Evolutionary conservation across 2,329 filamentous ascomycete genomes (phyloP).

Genomic region (Fusarium coffeatum): DNA sequence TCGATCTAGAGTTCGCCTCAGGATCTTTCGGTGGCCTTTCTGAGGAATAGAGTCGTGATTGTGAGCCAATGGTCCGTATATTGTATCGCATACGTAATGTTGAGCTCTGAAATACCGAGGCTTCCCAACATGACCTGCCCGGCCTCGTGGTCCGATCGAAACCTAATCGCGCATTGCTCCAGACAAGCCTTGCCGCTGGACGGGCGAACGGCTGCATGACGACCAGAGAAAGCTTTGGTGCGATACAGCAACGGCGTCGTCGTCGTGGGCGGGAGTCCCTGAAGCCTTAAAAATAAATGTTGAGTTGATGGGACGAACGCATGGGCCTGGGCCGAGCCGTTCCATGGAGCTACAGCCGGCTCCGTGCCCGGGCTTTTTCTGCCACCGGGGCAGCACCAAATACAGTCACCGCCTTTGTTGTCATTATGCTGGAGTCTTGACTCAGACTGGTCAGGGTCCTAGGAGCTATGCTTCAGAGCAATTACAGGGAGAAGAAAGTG

Average conservation of each 20-base stretch:
- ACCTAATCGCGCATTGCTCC: constrained; percentile 46
- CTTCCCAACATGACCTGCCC: constrained; percentile 32
- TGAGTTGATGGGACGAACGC: constrained; percentile 34
- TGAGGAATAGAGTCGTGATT: constrained; percentile 45
- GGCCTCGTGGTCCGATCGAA: constrained; percentile 40
- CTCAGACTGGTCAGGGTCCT: constrained; percentile 19
- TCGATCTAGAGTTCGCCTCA: constrained; percentile 24
- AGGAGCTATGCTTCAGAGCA: constrained; percentile 7
- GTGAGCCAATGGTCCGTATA: constrained; percentile 38
- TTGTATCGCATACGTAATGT: constrained; percentile 40
- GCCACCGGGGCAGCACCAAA: constrained; percentile 29
- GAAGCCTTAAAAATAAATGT: constrained; percentile 28
- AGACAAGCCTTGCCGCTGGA: constrained; percentile 48
- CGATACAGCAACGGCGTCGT: constrained; percentile 25
- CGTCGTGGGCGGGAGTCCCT: constrained; percentile 24
- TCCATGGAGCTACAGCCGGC: constrained; percentile 32
- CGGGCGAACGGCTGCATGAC: constrained; percentile 53
- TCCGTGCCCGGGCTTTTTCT: constrained; percentile 45
- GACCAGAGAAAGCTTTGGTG: constrained; percentile 20
- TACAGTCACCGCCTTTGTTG: constrained; percentile 39
- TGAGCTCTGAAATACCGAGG: constrained; percentile 23
- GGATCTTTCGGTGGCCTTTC: constrained; percentile 41
- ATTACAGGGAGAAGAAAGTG: constrained; percentile 27
- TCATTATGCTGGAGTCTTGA: constrained; percentile 1
- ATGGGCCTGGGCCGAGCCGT: constrained; percentile 45